Conservation (phyloP, 768 basidiomycete genomes). For the Austroboletus eburneus region DNA sequence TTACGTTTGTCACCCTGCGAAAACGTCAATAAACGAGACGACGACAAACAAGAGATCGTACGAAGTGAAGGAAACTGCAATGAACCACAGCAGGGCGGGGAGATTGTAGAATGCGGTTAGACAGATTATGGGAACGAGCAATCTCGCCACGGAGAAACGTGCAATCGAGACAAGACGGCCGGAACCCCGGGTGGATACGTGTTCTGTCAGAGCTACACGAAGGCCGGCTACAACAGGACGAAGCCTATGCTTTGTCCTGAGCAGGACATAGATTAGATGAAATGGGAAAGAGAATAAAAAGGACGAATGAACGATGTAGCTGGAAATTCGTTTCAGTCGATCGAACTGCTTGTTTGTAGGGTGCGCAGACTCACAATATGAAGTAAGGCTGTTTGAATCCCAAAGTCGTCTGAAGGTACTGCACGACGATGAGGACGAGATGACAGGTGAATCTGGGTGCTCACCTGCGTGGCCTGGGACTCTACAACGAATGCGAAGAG, state of each 20-base stretch:
- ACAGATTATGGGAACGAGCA: slow-evolving; percentile 27
- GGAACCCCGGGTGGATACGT: slow-evolving; percentile 13
- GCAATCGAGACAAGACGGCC: neutral
- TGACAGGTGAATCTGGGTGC: slow-evolving; percentile 6
- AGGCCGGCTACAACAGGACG: slow-evolving; percentile 51
- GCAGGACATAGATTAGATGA: slow-evolving; percentile 65
- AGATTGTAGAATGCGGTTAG: slow-evolving; percentile 47
- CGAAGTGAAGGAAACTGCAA: slow-evolving; percentile 66
- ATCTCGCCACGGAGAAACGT: slow-evolving; percentile 30
- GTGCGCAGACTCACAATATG: slow-evolving; percentile 58
- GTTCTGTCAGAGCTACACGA: slow-evolving; percentile 39
- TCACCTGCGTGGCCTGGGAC: slow-evolving; percentile 72
- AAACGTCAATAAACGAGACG: slow-evolving; percentile 6
- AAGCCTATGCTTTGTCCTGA: slow-evolving; percentile 46
- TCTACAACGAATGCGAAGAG: slow-evolving; percentile 75
- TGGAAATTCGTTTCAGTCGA: slow-evolving; percentile 27
- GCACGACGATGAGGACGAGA: slow-evolving; percentile 5
- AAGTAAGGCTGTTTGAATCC: slow-evolving; percentile 87
- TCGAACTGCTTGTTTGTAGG: neutral
- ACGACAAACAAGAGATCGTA: slow-evolving; percentile 34
- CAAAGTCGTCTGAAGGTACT: slow-evolving; percentile 79
- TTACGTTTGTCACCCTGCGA: slow-evolving; percentile 75
- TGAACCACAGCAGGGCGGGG: slow-evolving; percentile 74
- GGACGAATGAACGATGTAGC: slow-evolving; percentile 83
- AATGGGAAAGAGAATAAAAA: slow-evolving; percentile 78